Base-by-base conservation (phyloP, 2,329 filamentous ascomycete genomes). In the Pestalotiopsis sp. region DNA sequence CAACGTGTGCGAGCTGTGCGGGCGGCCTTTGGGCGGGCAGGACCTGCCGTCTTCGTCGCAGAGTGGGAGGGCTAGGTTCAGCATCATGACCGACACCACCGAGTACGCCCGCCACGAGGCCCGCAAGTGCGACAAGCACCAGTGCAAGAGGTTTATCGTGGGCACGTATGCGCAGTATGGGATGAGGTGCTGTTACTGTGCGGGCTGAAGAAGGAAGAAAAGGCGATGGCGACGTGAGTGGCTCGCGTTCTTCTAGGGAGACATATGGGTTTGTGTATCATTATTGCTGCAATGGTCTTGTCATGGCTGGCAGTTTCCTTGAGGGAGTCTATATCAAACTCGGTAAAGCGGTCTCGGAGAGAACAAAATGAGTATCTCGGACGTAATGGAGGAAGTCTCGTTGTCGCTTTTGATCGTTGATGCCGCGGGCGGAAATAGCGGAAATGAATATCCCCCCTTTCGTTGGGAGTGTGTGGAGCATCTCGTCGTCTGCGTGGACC, bases 1-100 rank as follows among this genome's bases (percentile, higher is more conserved):
- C 36, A 67, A 67, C 52, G 65, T 67, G 7, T 67, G 65, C 56
- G 65, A 67, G 65, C 38, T 67, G 17, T 67, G 65, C 65, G 56
- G 52, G 25, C 65, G 38, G 31, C 56, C 65, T 12, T 14, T 67
- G 14, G 45, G 36, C 31, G 65, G 65, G 17, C 39, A 67, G 36
- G 52, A 41, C n/a, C 56, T 67, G 5, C 65, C 65, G 2, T 12
- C 52, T 2, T 41, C 58, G 14, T 4, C 27, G 5, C 27, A 27
- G 5, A 60, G 52, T n/a, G 65, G 65, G 36, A 67, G 45, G 65
- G 45, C 20, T 7, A 60, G 60, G 27, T 67, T 67, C 31, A 67
- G 65, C 38, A 60, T 67, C 65, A 60, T 60, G 65, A 59, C 65
- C 56, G 65, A 59, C 56, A 67, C 65, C 12, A 67, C 65, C 52